A percentile compares a stretch with the other conserved stretches of the same genome.
phyloP scores from a whole-genome alignment of 768 basidiomycete species.

The Amyloporia xantha region DNA sequence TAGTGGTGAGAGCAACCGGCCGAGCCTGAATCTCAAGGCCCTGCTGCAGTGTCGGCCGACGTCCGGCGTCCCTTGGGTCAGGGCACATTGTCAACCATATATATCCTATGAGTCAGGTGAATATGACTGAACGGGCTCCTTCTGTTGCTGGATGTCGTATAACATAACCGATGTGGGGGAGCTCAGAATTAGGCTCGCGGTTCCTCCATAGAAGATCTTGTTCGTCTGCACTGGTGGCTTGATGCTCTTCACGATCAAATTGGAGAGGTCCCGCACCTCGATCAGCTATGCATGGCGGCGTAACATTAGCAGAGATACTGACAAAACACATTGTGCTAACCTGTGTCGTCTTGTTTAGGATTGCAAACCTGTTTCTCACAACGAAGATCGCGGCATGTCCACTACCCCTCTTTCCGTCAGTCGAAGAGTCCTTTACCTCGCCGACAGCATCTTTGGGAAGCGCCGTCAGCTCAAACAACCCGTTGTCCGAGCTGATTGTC shows the following conservation, averaged over 20 bases:
- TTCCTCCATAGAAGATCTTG: conserved; percentile 98
- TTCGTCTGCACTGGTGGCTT: conserved; percentile 93
- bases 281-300: conserved; percentile 54
- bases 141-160: conserved; percentile 97
- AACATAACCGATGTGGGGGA: conserved; percentile 81
- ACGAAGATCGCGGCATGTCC: conserved; percentile 94
- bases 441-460: too few species aligned
- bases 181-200: conserved; percentile 87
- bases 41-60: too few species aligned
- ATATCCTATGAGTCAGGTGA: too few species aligned
- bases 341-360: conserved; percentile 85
- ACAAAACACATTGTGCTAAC: conserved; percentile 38
- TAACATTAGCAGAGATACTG: too few species aligned
- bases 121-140: too few species aligned
- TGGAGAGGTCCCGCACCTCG: conserved; percentile 91
- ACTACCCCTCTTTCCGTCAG: too few species aligned
- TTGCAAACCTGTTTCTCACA: conserved; percentile 91
- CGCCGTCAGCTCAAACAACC: conserved; percentile 80
- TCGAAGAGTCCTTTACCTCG: too few species aligned
- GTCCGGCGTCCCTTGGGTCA: too few species aligned
- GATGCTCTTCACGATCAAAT: too few species aligned
- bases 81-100: too few species aligned
- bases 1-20: too few species aligned
- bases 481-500: conserved; percentile 88
- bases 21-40: too few species aligned